Base-by-base conservation (phyloP, 352 stramenopile genomes). In the Phytopythium mirpurense region DNA sequence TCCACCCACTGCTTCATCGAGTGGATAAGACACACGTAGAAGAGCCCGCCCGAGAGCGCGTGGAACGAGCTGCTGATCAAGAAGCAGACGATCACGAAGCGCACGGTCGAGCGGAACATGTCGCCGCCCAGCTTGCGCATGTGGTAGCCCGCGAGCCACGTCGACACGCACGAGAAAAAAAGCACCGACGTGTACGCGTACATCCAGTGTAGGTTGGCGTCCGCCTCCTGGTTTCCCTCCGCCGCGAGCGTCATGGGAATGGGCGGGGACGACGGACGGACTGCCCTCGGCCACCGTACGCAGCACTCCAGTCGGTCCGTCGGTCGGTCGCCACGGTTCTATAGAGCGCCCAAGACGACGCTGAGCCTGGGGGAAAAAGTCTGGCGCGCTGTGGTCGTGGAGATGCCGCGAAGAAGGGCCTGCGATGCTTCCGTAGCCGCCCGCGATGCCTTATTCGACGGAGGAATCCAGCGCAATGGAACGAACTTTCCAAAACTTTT, bases 31-130 rank as follows among this genome's bases (percentile, higher is more conserved):
- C 66, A 79, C 31, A 67, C 59, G 65, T 88, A 86, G 45, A 88
- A 86, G 14, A 78, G 47, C 16, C 68, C 72, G 23, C 70, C 77
- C 0, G 68, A 56, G 5, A 88, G 47, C 21, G 77, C 70, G 51
- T 85, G 71, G 34, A 86, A 32, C 21, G 68, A 70, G 26, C 61
- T 83, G 48, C 65, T 81, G n/a, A 83, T 37, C 14, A 88, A 58
- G 52, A 88, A 86, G 50, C 68, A 75, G 40, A 61, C 67, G 45
- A 83, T 84, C 36, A 88, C 77, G 55, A 88, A 88, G 49, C 77
- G 77, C 50, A 88, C 77, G 23, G 74, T 83, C n/a, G 77, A 88
- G 46, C 77, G 77, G 19, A 86, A 67, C 23, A 86, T 56, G 68
- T 88, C 77, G 19, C 77, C 77, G 56, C 73, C 71, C 37, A 88